Evolutionary conservation across 345 rosid species (phyloP), one percentile per base, ranked within the genome.

Genomic region (Eutrema yunnanense): DNA sequence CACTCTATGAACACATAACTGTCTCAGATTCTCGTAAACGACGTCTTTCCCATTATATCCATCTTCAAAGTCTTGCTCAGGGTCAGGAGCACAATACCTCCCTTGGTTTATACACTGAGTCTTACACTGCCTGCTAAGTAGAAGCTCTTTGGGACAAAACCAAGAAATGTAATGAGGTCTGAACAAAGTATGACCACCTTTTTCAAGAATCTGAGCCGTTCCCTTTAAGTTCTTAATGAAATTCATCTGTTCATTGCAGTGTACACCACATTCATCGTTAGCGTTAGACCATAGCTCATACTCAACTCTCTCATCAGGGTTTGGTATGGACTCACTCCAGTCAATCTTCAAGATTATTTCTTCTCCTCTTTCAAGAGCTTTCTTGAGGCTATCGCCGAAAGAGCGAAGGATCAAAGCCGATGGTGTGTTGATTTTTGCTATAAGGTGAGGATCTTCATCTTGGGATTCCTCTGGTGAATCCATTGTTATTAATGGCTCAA

Each of bases 41-140:
- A 94, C 89, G 65, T 91, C 98, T 65, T 86, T 94, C 63, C 97
- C 97, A 41, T 84, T 76, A 52, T 90, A 94, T 19, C 98, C 98
- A 74, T 71, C 80, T 48, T 76, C 85, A 58, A 86, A 87, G 76
- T 89, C 87, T 78, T 85, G 86, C 70, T 94, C 96, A 1, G 96
- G 96, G 74, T 89, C 95, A 46, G 96, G 97, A 4, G 97, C 97
- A 54, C 98, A 94, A 52, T 94, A 94, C 74, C 97, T 88, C 41
- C 98, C 97, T 8, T 75, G 74, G 89, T 94, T 88, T 80, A 94
- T 94, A 81, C 98, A 94, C 81, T 89, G 98, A 59, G 92, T 86
- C 83, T 87, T 83, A 80, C 98, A 94, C 37, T 91, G 93, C 40
- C 59, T 72, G 64, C 90, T 91, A 46, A 68, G 79, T 44, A 61